Base-by-base conservation (phyloP, 257 asterid species). In the Lithospermum erythrorhizon region DNA sequence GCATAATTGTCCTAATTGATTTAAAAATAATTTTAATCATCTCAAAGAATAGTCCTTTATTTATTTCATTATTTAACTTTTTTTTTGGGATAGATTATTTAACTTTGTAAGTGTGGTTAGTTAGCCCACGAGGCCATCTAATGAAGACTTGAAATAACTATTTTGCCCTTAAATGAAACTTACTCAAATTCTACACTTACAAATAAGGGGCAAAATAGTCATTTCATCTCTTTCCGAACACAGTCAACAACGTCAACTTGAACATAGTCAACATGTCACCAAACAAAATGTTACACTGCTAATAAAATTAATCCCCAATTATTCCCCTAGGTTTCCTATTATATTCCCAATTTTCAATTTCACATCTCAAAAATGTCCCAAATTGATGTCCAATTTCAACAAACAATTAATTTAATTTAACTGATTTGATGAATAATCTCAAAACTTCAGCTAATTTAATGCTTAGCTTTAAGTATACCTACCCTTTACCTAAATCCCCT, bases 391-490 rank as follows among this genome's bases (percentile, higher is more conserved):
- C 69, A 62, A 35, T 35, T 35, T 35, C 45, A 35, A 35, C 90
- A 54, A 64, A 64, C 58, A 25, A 73, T 55, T 55, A 70, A 22
- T 73, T 55, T 55, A 70, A 22, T 73, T 66, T 58, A 17, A 65
- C 71, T 75, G 54, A 66, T 41, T 41, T 41, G 17, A 41, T 41
- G 49, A 73, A 72, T 60, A 53, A 19, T 32, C 52, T 20, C 23
- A 73, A 30, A 27, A 55, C 55, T 21, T 51, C 70, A 47, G 53
- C 16, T 65, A 74, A 66, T 78, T 85, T 83, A 83, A 82, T 86
- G 97, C 83, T 86, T 65, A 73, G 79, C 79, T 74, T 85, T 55
- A 83, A 73, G 77, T 81, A 80, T 73, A 56, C 76, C 63, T 83
- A 68, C 68, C 74, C 84, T 60, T 67, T 70, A 61, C 87, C 82